Evolutionary conservation across 257 asterid genomes (phyloP).

Genomic region (Salvia rosmarinus): DNA sequence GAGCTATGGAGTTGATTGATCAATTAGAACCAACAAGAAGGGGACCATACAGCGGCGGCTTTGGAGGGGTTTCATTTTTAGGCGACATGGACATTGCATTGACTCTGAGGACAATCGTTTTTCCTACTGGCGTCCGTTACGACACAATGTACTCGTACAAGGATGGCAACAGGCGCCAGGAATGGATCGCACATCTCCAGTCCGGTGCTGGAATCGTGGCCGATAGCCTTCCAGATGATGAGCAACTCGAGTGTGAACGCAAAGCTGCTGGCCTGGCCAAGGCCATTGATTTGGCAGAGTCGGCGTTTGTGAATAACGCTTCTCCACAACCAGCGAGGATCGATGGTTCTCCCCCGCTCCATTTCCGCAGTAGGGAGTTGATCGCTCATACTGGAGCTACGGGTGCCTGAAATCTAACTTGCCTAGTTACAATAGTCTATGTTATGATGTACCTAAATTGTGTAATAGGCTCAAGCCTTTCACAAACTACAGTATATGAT

Average conservation of each 20-base stretch:
- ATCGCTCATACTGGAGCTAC: constrained; percentile 32
- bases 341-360: constrained; percentile 13
- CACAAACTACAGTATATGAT: not conserved
- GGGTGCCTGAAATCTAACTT: constrained; percentile 29
- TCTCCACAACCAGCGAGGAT: constrained; percentile 4
- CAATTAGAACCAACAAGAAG: constrained; percentile 65
- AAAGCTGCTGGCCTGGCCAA: constrained; percentile 71
- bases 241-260: constrained; percentile 76
- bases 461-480: constrained; percentile 15
- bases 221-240: constrained; percentile 79
- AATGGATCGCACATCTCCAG: constrained; percentile 92
- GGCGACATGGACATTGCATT: constrained; percentile 88
- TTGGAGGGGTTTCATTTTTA: constrained; percentile 77
- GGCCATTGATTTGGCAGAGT: constrained; percentile 86
- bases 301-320: constrained; percentile 55
- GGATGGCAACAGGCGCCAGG: constrained; percentile 50
- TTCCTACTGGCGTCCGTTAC: constrained; percentile 52
- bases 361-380: constrained; percentile 18
- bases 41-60: constrained; percentile 94
- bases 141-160: constrained; percentile 76
- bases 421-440: not conserved
- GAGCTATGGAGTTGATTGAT: constrained; percentile 90
- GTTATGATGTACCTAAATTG: not conserved
- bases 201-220: constrained; percentile 93
- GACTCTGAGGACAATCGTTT: constrained; percentile 74